Base-by-base conservation (phyloP, 345 rosid species). In the Populus deltoides region DNA sequence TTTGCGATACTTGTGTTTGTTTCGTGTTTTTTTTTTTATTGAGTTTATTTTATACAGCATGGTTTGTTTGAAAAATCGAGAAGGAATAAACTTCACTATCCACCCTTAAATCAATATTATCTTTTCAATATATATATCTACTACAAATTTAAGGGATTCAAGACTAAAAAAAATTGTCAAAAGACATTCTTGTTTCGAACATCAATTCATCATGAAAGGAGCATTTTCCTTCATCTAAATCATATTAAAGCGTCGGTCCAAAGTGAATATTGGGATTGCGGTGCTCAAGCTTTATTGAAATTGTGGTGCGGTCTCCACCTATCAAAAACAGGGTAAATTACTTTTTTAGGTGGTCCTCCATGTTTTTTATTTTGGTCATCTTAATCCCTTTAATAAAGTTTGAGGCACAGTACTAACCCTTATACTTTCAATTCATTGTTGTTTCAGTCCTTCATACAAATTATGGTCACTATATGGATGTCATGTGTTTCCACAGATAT, bases 1-100 rank as follows among this genome's bases (percentile, higher is more conserved):
- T 68, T 49, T 69, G 77, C 78, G 41, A 68, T 75, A 38, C 36
- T 25, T 77, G 29, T 51, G 65, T 70, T 45, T 45, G 8, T 67
- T 69, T 8, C 1, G 1, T 47, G 16, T 27, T 5, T 39, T 33
- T 55, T 47, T 11, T 35, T 10, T 12, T 3, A n/a, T 22, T 59
- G 38, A 51, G 12, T 29, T 1, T 53, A 22, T 33, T 17, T 11
- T 16, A 66, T 12, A 13, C 10, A 7, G 0, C 24, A 53, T 53
- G n/a, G 63, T 59, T 59, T 10, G 11, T 59, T 59, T 10, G 63
- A n/a, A n/a, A 22, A n/a, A 9, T 8, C 10, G 63, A n/a, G 61
- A 59, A 24, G 16, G 2, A 9, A 59, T 66, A 22, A 68, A 38
- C 18, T 69, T 22, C 53, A 33, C 29, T 12, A 22, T 39, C 71